Base-by-base conservation (phyloP, 345 rosid genomes). In the Moricandia moricandioides region DNA sequence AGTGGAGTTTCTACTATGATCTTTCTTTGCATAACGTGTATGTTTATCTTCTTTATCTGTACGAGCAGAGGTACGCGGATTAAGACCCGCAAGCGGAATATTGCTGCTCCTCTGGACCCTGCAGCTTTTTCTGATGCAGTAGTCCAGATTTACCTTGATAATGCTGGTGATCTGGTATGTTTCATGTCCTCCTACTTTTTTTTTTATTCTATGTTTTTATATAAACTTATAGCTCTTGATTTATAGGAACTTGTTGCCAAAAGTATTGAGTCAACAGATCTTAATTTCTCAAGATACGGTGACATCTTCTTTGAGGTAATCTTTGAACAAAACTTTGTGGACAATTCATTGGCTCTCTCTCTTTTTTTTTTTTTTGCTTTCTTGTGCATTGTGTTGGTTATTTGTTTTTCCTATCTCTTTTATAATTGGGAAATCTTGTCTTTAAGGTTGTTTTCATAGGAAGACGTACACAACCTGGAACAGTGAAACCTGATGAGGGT, bases 81-180 rank as follows among this genome's bases (percentile, higher is more conserved):
- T 92, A 95, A 95, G 98, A 85, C 98, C 98, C 97, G 98, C 97
- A 95, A 95, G 85, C 87, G 98, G 89, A 95, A 95, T 77, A 95
- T 95, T 65, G 90, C 98, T 7, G 94, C 94, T n/a, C 97, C 99
- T 8, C 85, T 90, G 84, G 98, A 90, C 92, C 96, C 99, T 92
- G 92, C 97, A 76, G 90, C 96, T 18, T 92, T 92, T 82, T 85
- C 99, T 24, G 98, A 90, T 89, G 97, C 92, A 80, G 96, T 95
- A 89, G 91, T 95, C 84, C 91, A 86, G 94, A 92, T 95, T 76
- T 95, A 95, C 77, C 66, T 89, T 87, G 98, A 95, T 75, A 92
- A 88, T 88, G 96, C 85, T 89, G 99, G 99, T 83, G 96, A 95
- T 88, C 81, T 95, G 94, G 99, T 95, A 86, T n/a, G 24, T 45